Percentiles rank a stretch among this genome's conserved stretches.
Evolutionary conservation across 176 grass and related monocot genomes (phyloP).

Genomic region (Neostapfia colusana): DNA sequence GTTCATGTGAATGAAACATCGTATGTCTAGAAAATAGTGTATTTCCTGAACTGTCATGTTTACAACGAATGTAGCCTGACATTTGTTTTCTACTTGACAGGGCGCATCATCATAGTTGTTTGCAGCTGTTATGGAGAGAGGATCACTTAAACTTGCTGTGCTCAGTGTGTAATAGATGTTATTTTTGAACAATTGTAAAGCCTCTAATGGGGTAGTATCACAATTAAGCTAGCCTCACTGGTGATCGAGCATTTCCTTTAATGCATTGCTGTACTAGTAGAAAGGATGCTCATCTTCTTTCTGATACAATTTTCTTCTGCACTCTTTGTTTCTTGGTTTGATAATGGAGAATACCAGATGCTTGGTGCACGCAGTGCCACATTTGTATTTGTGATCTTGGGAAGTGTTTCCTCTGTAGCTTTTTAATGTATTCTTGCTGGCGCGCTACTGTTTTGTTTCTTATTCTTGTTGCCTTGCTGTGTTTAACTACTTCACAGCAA

Average conservation of each 20-base stretch:
- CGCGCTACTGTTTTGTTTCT: background rate
- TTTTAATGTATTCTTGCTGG: background rate
- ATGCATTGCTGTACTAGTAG: constrained; percentile 33
- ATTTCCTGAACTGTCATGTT: background rate
- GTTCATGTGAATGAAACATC: background rate
- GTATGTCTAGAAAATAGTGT: background rate
- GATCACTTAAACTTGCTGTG: background rate
- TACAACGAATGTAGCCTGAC: constrained; percentile 19
- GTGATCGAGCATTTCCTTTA: constrained; percentile 12
- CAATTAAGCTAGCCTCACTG: constrained; percentile 25
- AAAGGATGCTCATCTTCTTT: constrained; percentile 30
- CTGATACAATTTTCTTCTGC: background rate
- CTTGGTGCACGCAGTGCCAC: background rate
- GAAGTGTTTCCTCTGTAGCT: background rate
- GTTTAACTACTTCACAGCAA: background rate
- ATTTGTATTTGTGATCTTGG: constrained; percentile 18
- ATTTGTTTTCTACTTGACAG: constrained; percentile 38
- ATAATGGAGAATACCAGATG: constrained; percentile 10
- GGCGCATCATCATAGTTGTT: constrained; percentile 7
- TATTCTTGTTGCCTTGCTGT: background rate
- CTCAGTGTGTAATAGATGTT: constrained; percentile 15
- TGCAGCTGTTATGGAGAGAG: background rate
- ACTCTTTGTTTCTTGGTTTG: background rate
- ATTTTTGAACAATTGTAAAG: constrained; percentile 13
- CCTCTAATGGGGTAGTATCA: constrained; percentile 30